Base-by-base conservation (phyloP, 2,329 filamentous ascomycete species). In the Botrytis hyacinthi region DNA sequence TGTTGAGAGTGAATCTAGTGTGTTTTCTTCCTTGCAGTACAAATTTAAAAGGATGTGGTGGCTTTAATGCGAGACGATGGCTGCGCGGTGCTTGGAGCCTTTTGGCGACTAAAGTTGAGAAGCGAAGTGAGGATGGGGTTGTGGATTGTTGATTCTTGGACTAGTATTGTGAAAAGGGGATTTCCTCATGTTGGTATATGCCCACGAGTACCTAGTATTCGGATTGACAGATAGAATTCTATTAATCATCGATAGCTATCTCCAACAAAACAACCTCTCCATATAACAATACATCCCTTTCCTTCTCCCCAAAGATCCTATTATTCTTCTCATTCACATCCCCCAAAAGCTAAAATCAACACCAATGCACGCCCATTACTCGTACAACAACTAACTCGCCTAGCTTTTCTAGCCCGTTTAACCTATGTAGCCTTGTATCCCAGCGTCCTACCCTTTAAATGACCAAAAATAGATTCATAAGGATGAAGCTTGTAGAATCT, bases 321-420 rank as follows among this genome's bases (percentile, higher is more conserved):
- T 2, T 8, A 1, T 14, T 35, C 18, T 60, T 60, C 20, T 60
- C 57, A 32, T 26, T 60, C 29, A 22, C 57, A 57, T 60, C 18
- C 18, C 32, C 57, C 29, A 2, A 60, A 60, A 35, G 22, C 59
- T 57, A 35, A 48, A 51, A 40, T 37, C 32, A 67, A 22, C 44
- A 51, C 44, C 63, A 51, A 67, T 51, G n/a, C 44, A 66, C 44
- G 4, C 44, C 18, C 62, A 65, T 65, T 46, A 65, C 62, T 65
- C 62, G n/a, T 42, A 7, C 40, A 22, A 46, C 62, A 22, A 46
- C 20, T 46, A 46, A 32, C 62, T 18, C 37, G 51, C 51, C 51
- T 57, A 57, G 51, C 51, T 57, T 57, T 29, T 57, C 51, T 57
- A 57, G 51, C 51, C 51, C 51, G n/a, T 57, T 29, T 57, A 60